These are phyloP conservation scores for Tylopilus sp. DNA, from an alignment of 768 basidiomycete genomes.

Conservation along the genomic window DNA sequence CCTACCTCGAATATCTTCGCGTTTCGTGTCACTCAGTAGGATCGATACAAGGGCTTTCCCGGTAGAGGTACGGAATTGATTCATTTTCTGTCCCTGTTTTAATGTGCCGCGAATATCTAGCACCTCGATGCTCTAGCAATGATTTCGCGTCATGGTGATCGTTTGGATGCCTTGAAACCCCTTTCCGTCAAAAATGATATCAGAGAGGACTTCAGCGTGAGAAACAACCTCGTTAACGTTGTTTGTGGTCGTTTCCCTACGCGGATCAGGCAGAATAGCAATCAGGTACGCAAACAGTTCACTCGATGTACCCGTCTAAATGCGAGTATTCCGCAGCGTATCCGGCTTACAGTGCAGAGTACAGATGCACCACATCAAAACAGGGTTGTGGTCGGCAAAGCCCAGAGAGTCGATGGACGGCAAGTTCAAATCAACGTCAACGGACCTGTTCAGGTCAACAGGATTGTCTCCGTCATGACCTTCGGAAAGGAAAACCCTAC, in stretches of 20 bases:
- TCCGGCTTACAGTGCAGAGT: slow-evolving; percentile 18
- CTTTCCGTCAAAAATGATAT: slow-evolving; percentile 42
- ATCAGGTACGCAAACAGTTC: slow-evolving; percentile 35
- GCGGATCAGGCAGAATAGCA: slow-evolving; percentile 35
- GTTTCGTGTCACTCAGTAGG: slow-evolving; percentile 14
- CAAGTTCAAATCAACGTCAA: slow-evolving; percentile 30
- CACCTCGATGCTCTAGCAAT: slow-evolving; percentile 45
- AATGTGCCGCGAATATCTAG: slow-evolving; percentile 23
- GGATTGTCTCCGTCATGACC: slow-evolving; percentile 39
- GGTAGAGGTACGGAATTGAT: slow-evolving; percentile 24
- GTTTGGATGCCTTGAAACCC: slow-evolving; percentile 49
- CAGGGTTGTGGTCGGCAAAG: slow-evolving; percentile 21
- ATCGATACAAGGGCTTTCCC: slow-evolving; percentile 29
- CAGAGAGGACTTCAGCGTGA: slow-evolving; percentile 21
- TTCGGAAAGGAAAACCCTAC: slow-evolving; percentile 56
- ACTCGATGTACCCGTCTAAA: neutral
- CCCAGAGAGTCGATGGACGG: slow-evolving; percentile 36
- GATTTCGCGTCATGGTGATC: slow-evolving; percentile 42
- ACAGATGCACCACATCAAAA: neutral
- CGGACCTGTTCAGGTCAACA: slow-evolving; percentile 12
- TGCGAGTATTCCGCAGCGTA: slow-evolving; percentile 7
- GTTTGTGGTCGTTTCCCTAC: slow-evolving; percentile 43
- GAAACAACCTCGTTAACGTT: slow-evolving; percentile 33
- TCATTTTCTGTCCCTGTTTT: neutral
- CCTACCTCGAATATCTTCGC: slow-evolving; percentile 15